These are phyloP conservation scores for Podospora anserina DNA, from an alignment of 495 filamentous ascomycete genomes.

Conservation along the genomic window DNA sequence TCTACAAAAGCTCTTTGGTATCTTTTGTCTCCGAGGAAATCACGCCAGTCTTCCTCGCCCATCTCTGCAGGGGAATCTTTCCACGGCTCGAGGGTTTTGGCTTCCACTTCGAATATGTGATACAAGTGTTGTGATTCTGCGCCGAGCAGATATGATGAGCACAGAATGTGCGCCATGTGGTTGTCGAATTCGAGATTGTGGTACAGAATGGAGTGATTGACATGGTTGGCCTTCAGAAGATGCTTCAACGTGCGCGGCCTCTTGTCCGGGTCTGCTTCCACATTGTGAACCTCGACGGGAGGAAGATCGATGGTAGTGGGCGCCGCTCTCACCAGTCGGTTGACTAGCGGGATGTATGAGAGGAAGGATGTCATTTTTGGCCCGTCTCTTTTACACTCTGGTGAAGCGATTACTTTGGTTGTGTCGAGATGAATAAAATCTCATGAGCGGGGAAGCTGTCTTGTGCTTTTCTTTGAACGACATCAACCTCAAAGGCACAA, in stretches of 20 bases:
- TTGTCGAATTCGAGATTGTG: conserved; percentile 79
- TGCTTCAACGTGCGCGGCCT: conserved; percentile 81
- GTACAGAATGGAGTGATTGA: conserved; percentile 80
- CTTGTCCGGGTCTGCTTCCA: conserved; percentile 77
- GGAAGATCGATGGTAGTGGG: conserved; percentile 58
- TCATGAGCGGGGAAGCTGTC: background rate
- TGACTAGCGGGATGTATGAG: conserved; percentile 48
- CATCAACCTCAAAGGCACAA: background rate
- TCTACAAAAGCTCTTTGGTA: conserved; percentile 90
- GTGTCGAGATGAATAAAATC: background rate
- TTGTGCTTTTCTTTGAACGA: background rate
- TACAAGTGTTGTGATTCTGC: conserved; percentile 68
- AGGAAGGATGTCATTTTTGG: conserved; percentile 43
- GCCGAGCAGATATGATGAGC: conserved; percentile 80
- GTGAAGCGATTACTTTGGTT: background rate
- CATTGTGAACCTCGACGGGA: conserved; percentile 67
- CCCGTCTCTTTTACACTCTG: background rate
- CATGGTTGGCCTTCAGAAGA: conserved; percentile 84
- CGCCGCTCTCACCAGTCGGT: conserved; percentile 37
- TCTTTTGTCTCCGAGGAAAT: conserved; percentile 69
- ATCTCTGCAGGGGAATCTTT: conserved; percentile 79
- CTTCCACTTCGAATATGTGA: conserved; percentile 73
- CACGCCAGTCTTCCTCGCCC: conserved; percentile 76
- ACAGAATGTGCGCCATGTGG: conserved; percentile 79
- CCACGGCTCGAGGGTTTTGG: conserved; percentile 75